Percentiles rank a stretch among this genome's conserved stretches.
Evolutionary conservation across 306 rosid species (phyloP).

Genomic region (Lathyrus aphaca): DNA sequence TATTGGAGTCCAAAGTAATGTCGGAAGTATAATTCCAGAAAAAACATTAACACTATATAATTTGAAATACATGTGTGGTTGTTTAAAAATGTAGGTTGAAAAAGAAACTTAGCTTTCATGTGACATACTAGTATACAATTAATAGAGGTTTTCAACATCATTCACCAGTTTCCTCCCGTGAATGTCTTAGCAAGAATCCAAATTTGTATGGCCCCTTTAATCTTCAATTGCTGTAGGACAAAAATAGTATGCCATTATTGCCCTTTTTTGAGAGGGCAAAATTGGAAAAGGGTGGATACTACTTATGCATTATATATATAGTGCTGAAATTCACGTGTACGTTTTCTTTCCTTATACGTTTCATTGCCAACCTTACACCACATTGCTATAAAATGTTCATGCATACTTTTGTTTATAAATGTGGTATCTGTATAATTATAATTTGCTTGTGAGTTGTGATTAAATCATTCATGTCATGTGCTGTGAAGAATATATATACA

Average conservation of each 20-base stretch:
- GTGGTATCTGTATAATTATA: background rate
- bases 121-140: background rate
- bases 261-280: conserved; percentile 40
- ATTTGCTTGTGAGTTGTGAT: conserved; percentile 20
- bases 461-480: conserved; percentile 29
- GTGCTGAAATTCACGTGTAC: conserved; percentile 41
- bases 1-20: background rate
- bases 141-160: conserved; percentile 26
- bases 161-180: conserved; percentile 65
- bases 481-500: conserved; percentile 1
- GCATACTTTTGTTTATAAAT: conserved; percentile 2
- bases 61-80: background rate
- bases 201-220: conserved; percentile 39
- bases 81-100: background rate
- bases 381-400: conserved; percentile 17
- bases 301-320: conserved; percentile 23
- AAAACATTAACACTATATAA: background rate
- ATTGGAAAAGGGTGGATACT: conserved; percentile 13
- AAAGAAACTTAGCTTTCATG: background rate
- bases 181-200: conserved; percentile 49
- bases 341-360: conserved; percentile 44
- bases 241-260: conserved; percentile 39
- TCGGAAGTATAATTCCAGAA: too few relatives aligned
- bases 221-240: conserved; percentile 40
- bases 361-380: conserved; percentile 25